Evolutionary conservation across 169 alveolate genomes (phyloP).

Genomic region (Cryptosporidium muris): DNA sequence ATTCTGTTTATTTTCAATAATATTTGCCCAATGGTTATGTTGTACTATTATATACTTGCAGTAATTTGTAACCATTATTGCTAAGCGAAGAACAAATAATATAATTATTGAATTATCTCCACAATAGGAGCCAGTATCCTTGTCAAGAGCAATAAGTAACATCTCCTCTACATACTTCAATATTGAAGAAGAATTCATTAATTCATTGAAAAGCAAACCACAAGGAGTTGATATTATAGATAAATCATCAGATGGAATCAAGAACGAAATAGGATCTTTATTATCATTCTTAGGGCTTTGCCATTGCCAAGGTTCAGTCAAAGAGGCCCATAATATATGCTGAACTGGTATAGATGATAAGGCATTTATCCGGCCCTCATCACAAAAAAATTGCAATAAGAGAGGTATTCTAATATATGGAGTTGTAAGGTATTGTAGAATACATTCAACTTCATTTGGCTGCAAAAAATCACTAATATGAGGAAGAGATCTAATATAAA

Average conservation of each 20-base stretch:
- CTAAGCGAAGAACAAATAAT: constrained; percentile 67
- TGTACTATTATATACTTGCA: constrained; percentile 64
- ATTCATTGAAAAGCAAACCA: constrained; percentile 83
- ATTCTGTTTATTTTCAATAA: background rate
- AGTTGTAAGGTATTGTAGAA: constrained; percentile 84
- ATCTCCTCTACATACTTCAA: constrained; percentile 64
- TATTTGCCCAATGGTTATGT: constrained; percentile 44
- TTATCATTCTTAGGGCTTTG: background rate
- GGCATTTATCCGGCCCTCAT: constrained; percentile 78
- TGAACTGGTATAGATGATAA: constrained; percentile 80
- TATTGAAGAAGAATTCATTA: constrained; percentile 73
- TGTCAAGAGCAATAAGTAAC: constrained; percentile 73
- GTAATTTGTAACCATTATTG: constrained; percentile 55
- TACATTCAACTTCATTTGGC: constrained; percentile 81
- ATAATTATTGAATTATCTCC: constrained; percentile 49
- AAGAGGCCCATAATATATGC: constrained; percentile 79
- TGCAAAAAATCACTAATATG: constrained; percentile 77
- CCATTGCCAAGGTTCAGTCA: constrained; percentile 80
- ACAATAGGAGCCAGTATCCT: constrained; percentile 72
- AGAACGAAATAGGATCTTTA: background rate
- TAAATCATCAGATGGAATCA: constrained; percentile 29
- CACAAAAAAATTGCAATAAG: constrained; percentile 82
- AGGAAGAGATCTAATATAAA: constrained; percentile 80
- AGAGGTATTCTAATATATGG: constrained; percentile 85
- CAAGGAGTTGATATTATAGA: constrained; percentile 74